phyloP scores from a whole-genome alignment of 2,329 filamentous ascomycete genomes.

The Aspergillus novoparasiticus region DNA sequence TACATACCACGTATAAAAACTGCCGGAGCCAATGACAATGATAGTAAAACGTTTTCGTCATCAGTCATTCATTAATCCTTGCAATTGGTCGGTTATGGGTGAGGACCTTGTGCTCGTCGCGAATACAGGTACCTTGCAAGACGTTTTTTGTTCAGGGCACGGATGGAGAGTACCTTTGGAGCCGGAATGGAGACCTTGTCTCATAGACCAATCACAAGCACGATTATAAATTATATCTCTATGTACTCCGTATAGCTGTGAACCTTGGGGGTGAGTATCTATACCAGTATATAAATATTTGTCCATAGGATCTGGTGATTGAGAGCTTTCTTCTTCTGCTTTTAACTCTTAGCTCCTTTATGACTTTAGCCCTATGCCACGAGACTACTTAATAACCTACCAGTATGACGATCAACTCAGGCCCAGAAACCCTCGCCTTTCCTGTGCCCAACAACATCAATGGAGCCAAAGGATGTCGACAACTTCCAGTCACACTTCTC shows the following conservation, averaged over 20 bases:
- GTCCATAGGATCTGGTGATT: not conserved
- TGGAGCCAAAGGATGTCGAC: slow-evolving; percentile 16
- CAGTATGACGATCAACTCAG: slow-evolving; percentile 22
- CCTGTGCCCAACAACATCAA: not conserved
- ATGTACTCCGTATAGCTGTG: slow-evolving; percentile 1
- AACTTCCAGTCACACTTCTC: slow-evolving; percentile 61
- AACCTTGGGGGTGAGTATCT: slow-evolving; percentile 3
- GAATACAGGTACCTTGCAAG: slow-evolving; percentile 5
- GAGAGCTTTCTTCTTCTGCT: too few relatives aligned
- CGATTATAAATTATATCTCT: slow-evolving; percentile 7
- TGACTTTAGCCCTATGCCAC: not conserved
- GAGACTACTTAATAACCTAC: not conserved
- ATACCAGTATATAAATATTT: not conserved
- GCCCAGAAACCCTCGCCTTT: slow-evolving; percentile 13
- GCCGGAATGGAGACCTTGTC: not conserved
- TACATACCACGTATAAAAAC: not conserved
- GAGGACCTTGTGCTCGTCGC: not conserved
- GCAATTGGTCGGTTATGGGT: not conserved
- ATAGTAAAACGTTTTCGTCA: not conserved
- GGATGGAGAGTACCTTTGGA: slow-evolving; percentile 13
- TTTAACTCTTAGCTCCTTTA: not conserved
- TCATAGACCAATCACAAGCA: slow-evolving; percentile 8
- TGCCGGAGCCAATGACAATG: not conserved
- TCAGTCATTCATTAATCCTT: not conserved
- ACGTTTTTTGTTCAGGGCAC: not conserved